Percentiles rank a stretch among this genome's conserved stretches.
phyloP scores from a whole-genome alignment of 2,329 filamentous ascomycete species.

The Epicoccum sorghinum region DNA sequence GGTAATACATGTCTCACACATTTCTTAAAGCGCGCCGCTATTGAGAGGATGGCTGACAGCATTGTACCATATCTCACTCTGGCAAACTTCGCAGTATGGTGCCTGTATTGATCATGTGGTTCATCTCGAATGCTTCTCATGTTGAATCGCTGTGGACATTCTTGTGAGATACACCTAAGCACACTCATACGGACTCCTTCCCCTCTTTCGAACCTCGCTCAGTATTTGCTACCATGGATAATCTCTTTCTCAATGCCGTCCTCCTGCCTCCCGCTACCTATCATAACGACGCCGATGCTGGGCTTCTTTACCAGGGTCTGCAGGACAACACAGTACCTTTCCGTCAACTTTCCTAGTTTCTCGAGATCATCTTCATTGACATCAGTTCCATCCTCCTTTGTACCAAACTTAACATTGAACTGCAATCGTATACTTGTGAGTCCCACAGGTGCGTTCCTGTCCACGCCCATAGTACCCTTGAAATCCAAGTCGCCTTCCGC shows the following conservation, averaged over 20 bases:
- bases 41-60: too few relatives aligned
- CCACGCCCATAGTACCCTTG: conserved; percentile 57
- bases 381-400: conserved; percentile 38
- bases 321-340: conserved; percentile 56
- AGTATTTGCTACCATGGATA: conserved; percentile 20
- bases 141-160: too few relatives aligned
- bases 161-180: too few relatives aligned
- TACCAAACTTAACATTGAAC: conserved; percentile 51
- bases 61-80: too few relatives aligned
- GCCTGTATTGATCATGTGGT: too few relatives aligned
- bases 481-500: conserved; percentile 59
- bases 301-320: conserved; percentile 44
- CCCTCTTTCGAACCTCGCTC: not conserved
- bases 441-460: conserved; percentile 54
- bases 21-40: too few relatives aligned
- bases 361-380: conserved; percentile 53
- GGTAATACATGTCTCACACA: conserved; percentile 4
- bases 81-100: too few relatives aligned
- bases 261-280: conserved; percentile 30
- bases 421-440: conserved; percentile 54
- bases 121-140: too few relatives aligned
- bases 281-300: conserved; percentile 33
- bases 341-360: conserved; percentile 55
- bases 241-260: conserved; percentile 27
- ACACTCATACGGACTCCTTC: too few relatives aligned